phyloP scores from a whole-genome alignment of 768 basidiomycete genomes.

The Leccinellum rugosiceps region DNA sequence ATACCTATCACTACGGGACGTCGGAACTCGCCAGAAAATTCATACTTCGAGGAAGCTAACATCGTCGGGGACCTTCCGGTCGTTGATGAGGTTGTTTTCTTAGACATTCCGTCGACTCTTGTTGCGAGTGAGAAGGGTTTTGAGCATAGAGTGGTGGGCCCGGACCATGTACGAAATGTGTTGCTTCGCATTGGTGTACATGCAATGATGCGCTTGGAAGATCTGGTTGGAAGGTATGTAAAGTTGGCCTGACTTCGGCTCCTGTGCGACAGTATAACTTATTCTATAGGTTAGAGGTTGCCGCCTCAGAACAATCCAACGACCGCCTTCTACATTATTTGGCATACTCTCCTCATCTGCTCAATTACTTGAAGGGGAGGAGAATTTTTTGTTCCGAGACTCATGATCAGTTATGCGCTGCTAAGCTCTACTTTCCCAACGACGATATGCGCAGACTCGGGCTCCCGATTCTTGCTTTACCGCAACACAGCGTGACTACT shows the following conservation, averaged over 20 bases:
- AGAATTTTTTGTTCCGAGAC: slow-evolving; percentile 5
- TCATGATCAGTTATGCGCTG: slow-evolving; percentile 1
- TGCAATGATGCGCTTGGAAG: slow-evolving; percentile 38
- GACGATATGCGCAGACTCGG: slow-evolving; percentile 62
- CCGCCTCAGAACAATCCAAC: slow-evolving; percentile 14
- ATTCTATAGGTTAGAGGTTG: slow-evolving; percentile 5
- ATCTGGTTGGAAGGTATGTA: slow-evolving; percentile 12
- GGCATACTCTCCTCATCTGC: slow-evolving; percentile 48
- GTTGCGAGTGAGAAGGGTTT: neutral
- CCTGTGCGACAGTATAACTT: neutral
- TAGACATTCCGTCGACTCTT: neutral
- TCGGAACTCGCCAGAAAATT: slow-evolving; percentile 58
- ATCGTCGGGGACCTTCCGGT: slow-evolving; percentile 46
- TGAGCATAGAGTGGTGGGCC: neutral
- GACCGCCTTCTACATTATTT: slow-evolving; percentile 44
- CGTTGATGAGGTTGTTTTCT: neutral
- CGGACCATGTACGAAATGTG: slow-evolving; percentile 3
- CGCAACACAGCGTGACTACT: neutral
- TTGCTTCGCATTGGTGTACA: neutral
- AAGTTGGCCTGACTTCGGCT: slow-evolving; percentile 45
- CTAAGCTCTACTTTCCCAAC: slow-evolving; percentile 79
- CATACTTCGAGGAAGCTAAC: slow-evolving; percentile 84
- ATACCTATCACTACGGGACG: slow-evolving; percentile 72
- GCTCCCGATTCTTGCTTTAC: slow-evolving; percentile 65
- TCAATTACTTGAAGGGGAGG: slow-evolving; percentile 1